Conservation (phyloP, 192 early-diverging fungal genomes). For the Lunasporangiospora selenospora region DNA sequence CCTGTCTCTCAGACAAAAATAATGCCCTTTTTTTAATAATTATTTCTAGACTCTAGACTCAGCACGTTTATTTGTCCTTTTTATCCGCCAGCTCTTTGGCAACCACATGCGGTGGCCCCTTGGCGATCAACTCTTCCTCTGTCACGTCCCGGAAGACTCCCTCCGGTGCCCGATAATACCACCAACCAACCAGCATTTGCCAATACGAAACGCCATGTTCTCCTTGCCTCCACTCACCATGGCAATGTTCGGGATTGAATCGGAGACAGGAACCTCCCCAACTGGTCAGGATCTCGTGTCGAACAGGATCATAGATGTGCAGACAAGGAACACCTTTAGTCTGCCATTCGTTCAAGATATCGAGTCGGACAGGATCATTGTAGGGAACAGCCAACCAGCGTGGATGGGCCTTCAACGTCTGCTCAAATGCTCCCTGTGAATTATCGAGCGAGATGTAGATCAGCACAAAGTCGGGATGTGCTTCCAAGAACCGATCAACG, state of each 20-base stretch:
- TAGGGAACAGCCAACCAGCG: constrained; percentile 33
- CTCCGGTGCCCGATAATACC: constrained; percentile 18
- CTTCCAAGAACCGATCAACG: constrained; percentile 31
- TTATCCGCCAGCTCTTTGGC: background rate
- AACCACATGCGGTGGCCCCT: constrained; percentile 9
- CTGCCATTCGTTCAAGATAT: constrained; percentile 45
- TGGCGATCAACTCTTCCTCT: constrained; percentile 13
- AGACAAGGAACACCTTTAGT: constrained; percentile 30
- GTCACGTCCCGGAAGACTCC: constrained; percentile 31
- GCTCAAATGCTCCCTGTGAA: constrained; percentile 19
- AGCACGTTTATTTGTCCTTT: constrained; percentile 32
- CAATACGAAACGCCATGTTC: constrained; percentile 21
- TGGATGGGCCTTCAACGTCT: constrained; percentile 30
- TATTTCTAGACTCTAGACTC: background rate
- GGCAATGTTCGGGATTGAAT: constrained; percentile 32
- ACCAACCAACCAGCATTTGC: constrained; percentile 33
- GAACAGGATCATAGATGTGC: constrained; percentile 33
- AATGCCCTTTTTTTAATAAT: too few species aligned
- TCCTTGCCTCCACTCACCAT: constrained; percentile 27
- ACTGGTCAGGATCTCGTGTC: constrained; percentile 32
- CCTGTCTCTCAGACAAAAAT: too few species aligned
- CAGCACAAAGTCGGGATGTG: constrained; percentile 21
- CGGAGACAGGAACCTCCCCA: constrained; percentile 41
- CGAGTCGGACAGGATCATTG: constrained; percentile 20
- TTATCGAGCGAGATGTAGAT: constrained; percentile 32